A percentile compares a stretch with the other conserved stretches of the same genome.
Conservation (phyloP, 495 filamentous ascomycete genomes). For the Penicillium simplicissimum region DNA sequence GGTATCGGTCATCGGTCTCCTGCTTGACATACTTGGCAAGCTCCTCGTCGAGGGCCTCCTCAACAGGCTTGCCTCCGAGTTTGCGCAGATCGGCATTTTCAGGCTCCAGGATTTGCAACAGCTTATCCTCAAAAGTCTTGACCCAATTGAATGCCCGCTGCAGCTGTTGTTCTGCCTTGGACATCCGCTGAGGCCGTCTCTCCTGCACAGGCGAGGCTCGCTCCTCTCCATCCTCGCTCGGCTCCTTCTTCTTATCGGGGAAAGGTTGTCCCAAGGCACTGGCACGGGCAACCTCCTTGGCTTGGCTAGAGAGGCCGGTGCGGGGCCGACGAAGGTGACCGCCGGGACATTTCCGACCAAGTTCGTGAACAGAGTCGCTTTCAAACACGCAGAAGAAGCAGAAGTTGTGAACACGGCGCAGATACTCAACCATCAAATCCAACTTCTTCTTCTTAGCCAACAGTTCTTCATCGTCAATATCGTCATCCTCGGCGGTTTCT, state of each 20-base stretch:
- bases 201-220: conserved; percentile 61
- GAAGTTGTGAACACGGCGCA: conserved; percentile 95
- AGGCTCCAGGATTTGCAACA: conserved; percentile 87
- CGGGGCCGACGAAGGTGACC: conserved; percentile 92
- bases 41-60: conserved; percentile 86
- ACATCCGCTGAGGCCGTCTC: conserved; percentile 65
- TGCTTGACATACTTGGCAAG: conserved; percentile 87
- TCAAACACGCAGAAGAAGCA: conserved; percentile 99
- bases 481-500: conserved; percentile 78
- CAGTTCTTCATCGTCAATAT: conserved; percentile 86
- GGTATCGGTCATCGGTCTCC: conserved; percentile 93
- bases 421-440: conserved; percentile 92
- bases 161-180: conserved; percentile 86
- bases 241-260: conserved; percentile 73
- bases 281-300: conserved; percentile 81
- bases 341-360: conserved; percentile 92
- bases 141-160: conserved; percentile 98
- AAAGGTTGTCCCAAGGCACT: conserved; percentile 79
- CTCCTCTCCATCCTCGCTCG: conserved; percentile 64
- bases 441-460: conserved; percentile 93
- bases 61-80: conserved; percentile 82
- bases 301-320: conserved; percentile 73
- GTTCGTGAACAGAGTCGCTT: conserved; percentile 93
- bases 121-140: conserved; percentile 97
- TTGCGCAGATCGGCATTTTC: conserved; percentile 82